Conservation (phyloP, 306 rosid species). For the Rosa lucieae region DNA sequence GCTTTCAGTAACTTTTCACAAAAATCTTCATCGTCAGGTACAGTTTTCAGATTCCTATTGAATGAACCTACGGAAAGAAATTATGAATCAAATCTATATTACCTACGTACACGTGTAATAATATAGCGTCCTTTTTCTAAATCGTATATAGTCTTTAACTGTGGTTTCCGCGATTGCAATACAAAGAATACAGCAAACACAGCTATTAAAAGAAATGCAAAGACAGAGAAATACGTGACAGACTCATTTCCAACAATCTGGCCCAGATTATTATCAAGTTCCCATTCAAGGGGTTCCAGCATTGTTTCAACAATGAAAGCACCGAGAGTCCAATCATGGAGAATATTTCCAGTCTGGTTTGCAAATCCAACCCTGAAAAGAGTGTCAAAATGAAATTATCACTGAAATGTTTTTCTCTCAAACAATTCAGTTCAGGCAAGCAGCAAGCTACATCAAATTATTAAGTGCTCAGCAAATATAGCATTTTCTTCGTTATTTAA, state of each 20-base stretch:
- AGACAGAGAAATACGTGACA: conserved; percentile 41
- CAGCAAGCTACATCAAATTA: neutral
- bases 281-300: conserved; percentile 40
- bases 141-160: conserved; percentile 56
- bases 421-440: neutral
- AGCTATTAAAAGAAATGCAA: conserved; percentile 45
- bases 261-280: conserved; percentile 28
- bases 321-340: conserved; percentile 55
- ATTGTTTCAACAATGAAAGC: conserved; percentile 45
- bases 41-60: neutral
- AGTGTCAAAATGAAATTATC: neutral
- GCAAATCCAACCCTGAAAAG: conserved; percentile 41
- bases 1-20: neutral
- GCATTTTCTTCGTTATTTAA: neutral
- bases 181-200: conserved; percentile 38
- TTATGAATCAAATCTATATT: neutral
- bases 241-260: conserved; percentile 44
- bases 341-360: conserved; percentile 31
- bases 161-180: conserved; percentile 47
- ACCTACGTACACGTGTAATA: conserved; percentile 45
- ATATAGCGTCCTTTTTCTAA: conserved; percentile 62
- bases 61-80: neutral
- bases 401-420: neutral
- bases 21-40: neutral
- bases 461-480: neutral